Base-by-base conservation (phyloP, 495 filamentous ascomycete genomes). In the Achaetomiella virescens region DNA sequence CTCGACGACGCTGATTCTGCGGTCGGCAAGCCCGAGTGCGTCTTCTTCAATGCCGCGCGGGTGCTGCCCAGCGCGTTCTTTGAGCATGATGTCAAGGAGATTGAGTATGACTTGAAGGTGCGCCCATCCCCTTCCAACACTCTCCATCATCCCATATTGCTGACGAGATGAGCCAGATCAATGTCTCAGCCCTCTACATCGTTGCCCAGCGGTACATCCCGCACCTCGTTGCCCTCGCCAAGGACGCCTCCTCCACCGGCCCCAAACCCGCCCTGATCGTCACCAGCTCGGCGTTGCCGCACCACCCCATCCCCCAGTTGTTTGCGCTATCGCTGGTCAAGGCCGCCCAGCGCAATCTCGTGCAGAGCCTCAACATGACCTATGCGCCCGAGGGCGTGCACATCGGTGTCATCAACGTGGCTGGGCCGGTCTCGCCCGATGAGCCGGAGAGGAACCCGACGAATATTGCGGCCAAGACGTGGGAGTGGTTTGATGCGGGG, bases 31-130 rank as follows among this genome's bases (percentile, higher is more conserved):
- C 53, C 66, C 7, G 67, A 71, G 22, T 65, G 60, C 20, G 55
- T 77, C 22, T 68, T 74, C 17, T 77, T 62, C 58, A 77, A 77
- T 47, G 69, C 75, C 2, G 73, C 75, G 2, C 62, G 68, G 3
- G 67, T 75, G 1, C 55, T 60, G 1, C 58, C 59, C 0, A 64
- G 61, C 17, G 54, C 62, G 1, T 53, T 75, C 5, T 57, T 73
- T 4, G 54, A 58, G 10, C 61, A 63, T 20, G 47, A 60, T 1
- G 64, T 68, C 38, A 61, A 70, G 38, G 66, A 70, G 12, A 65
- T 77, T n/a, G 57, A 70, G 40, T 63, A 70, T 27, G 70, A 75
- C 45, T 65, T 77, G 33, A 71, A 67, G 57, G 70, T 74, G 54
- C 18, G 52, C 40, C 11, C 5, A 4, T 7, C 47, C 47, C 17